A percentile compares a stretch with the other conserved stretches of the same genome.
These are phyloP conservation scores for Orbilia javanica DNA, from an alignment of 2,329 filamentous ascomycete genomes.

Conservation along the genomic window DNA sequence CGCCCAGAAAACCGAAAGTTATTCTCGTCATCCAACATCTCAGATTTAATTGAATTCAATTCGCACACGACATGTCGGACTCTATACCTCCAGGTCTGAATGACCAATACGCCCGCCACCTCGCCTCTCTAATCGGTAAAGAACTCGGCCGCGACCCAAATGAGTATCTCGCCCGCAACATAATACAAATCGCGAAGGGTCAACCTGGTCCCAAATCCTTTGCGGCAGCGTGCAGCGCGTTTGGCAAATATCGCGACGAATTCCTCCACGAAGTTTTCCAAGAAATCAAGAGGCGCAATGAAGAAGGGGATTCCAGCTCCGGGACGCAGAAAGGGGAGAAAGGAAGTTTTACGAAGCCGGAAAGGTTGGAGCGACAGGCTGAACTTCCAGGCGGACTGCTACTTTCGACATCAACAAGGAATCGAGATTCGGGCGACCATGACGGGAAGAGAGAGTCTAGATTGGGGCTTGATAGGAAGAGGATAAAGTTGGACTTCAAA, in stretches of 20 bases:
- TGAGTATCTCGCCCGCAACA: constrained; percentile 61
- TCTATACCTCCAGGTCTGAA: constrained; percentile 60
- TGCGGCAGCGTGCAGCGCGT: constrained; percentile 61
- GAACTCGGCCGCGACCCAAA: constrained; percentile 60
- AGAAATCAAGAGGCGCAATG: constrained; percentile 60
- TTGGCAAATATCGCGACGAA: constrained; percentile 61
- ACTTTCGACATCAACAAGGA: constrained; percentile 56
- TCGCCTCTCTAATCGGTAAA: constrained; percentile 59
- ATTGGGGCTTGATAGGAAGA: constrained; percentile 62
- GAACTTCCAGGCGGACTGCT: constrained; percentile 62
- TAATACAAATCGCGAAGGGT: constrained; percentile 61
- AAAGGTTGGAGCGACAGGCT: constrained; percentile 45
- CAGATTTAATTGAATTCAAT: constrained; percentile 7
- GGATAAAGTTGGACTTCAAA: constrained; percentile 62
- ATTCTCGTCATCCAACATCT: constrained; percentile 5
- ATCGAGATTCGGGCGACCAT: constrained; percentile 48
- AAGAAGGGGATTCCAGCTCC: constrained; percentile 55
- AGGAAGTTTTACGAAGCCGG: constrained; percentile 35
- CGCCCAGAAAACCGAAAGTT: background rate
- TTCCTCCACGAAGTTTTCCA: constrained; percentile 61
- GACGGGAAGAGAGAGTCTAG: constrained; percentile 61
- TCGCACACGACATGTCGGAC: constrained; percentile 44
- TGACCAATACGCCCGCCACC: constrained; percentile 60
- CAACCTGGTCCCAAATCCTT: constrained; percentile 62
- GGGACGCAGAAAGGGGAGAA: constrained; percentile 13